Evolutionary conservation across 305 asterid genomes (phyloP), one percentile per base, ranked within the genome.

Genomic region (Solanum chacoense): DNA sequence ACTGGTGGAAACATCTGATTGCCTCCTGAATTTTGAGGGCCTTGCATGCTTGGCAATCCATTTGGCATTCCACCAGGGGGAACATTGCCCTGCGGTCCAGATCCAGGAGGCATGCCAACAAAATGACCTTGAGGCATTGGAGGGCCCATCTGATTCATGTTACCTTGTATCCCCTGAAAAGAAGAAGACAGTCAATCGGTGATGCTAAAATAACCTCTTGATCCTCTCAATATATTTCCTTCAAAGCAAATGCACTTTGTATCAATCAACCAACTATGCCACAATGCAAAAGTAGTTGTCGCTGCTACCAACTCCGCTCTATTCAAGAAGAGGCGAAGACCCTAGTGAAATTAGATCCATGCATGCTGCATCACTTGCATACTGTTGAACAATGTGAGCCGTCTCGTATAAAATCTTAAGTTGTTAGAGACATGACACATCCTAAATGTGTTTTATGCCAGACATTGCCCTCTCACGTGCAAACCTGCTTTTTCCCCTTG

Each of bases 71-170:
- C 93, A 31, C 94, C 96, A n/a, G 95, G 93, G 81, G 93, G 95
- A 89, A 93, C 88, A 89, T 90, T 95, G 87, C 95, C 96, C 45
- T 93, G 95, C 59, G 95, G 95, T 87, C 94, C 98, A 55, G 98
- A 93, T 88, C 95, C 98, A 86, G 98, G 91, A 78, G 94, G 93
- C 94, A 94, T 92, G 45, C 93, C 97, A 96, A 95, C 94, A 91
- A 91, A 95, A 91, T 93, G 99, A 67, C 95, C 98, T 91, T 94
- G 99, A 85, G 93, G 95, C 93, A 95, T 83, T 50, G 94, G 95
- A 88, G 98, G 97, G 85, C 75, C 96, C 97, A 96, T 95, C 90
- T 94, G 99, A 91, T 94, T 97, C 95, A 97, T 92, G 91, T 93
- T 94, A 87, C 97, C 98, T 92, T 96, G 98, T 88, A 94, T 90